These are phyloP conservation scores for Aspergillus sergii DNA, from an alignment of 2,329 filamentous ascomycete species.

Conservation along the genomic window DNA sequence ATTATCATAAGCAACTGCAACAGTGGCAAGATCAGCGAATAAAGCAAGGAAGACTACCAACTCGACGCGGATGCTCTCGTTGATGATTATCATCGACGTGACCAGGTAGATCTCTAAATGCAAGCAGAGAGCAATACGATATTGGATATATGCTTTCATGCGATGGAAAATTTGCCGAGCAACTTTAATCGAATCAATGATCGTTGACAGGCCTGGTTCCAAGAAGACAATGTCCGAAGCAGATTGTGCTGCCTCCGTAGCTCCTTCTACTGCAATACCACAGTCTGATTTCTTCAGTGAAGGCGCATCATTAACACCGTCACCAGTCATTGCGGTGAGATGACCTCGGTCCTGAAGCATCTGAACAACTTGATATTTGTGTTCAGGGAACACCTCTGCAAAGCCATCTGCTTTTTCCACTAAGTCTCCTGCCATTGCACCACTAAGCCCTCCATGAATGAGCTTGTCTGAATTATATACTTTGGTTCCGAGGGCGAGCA, in stretches of 20 bases:
- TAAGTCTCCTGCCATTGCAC: conserved; percentile 73
- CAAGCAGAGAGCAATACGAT: conserved; percentile 74
- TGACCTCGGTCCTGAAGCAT: conserved; percentile 74
- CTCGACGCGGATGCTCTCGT: conserved; percentile 73
- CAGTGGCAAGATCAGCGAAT: conserved; percentile 78
- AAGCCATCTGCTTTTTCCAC: conserved; percentile 75
- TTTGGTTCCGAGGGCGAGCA: conserved; percentile 76
- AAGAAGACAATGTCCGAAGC: conserved; percentile 76
- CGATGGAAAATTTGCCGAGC: conserved; percentile 75
- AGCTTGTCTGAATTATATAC: conserved; percentile 80
- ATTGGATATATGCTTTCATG: conserved; percentile 78
- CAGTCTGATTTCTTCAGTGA: conserved; percentile 75
- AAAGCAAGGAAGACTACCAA: conserved; percentile 79
- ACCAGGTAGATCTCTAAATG: conserved; percentile 77
- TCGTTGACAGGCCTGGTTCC: conserved; percentile 70
- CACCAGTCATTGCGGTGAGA: conserved; percentile 74
- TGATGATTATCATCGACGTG: conserved; percentile 77
- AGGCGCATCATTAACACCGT: conserved; percentile 74
- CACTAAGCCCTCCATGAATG: conserved; percentile 73
- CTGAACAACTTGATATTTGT: conserved; percentile 75
- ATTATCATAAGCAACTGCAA: conserved; percentile 81
- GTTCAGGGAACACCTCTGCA: conserved; percentile 73
- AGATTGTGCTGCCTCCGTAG: conserved; percentile 72
- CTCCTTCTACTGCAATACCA: conserved; percentile 73
- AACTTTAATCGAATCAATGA: conserved; percentile 73